Base-by-base conservation (phyloP, 768 basidiomycete species). In the Podaxis sp. region DNA sequence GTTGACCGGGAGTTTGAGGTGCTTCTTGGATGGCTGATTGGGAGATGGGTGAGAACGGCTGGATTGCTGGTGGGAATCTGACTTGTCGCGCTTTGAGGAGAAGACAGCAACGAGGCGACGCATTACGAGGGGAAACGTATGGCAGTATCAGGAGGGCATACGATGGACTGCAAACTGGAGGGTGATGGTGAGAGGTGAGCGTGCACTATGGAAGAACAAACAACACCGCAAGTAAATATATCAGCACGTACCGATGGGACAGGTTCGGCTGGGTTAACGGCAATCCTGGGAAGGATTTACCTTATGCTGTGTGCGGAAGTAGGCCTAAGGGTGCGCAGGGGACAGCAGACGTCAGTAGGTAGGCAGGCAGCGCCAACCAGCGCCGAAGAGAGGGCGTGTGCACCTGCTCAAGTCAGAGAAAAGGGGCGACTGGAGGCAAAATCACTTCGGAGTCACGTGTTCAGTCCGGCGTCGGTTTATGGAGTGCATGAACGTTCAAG, bases 81-180 rank as follows among this genome's bases (percentile, higher is more conserved):
- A 71, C 72, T 76, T 82, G 75, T 80, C 76, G 66, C 74, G 76
- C 70, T 75, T 78, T 69, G 76, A 71, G 70, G 73, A 69, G 67
- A 90, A 84, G 68, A 86, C 82, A 56, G 86, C 83, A 61, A 82
- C 82, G 71, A 91, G 75, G 67, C 88, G 84, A 70, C 87, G 87
- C 88, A 90, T 90, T 65, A 66, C 55, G 50, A 48, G 26, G 50
- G 65, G 53, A 20, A 40, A 61, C 65, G 67, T 66, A 46, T 36
- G 49, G 55, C 46, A 49, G 24, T 56, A 56, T 57, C 59, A 60
- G 24, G 38, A 24, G 58, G 33, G 49, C 49, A 55, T 51, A n/a
- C 53, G 53, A 20, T 37, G 57, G 22, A 38, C 11, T 13, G 30
- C 30, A 48, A 63, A 62, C 26, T 36, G 50, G 54, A 38, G 64